phyloP scores from a whole-genome alignment of 768 basidiomycete species.

The Pisolithus albus region DNA sequence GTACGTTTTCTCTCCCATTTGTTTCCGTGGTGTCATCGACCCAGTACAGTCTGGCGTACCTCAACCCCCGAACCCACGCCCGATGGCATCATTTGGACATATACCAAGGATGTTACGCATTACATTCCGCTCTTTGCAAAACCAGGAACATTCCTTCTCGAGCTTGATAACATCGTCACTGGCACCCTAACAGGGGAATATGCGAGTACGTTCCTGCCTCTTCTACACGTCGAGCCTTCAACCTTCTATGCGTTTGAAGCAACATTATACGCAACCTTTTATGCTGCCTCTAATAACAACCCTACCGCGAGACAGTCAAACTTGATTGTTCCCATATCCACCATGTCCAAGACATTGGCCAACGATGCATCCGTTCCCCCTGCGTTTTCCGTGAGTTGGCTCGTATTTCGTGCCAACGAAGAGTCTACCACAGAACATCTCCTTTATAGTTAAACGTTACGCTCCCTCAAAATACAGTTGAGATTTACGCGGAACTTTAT shows the following conservation, averaged over 20 bases:
- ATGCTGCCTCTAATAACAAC: conserved; percentile 47
- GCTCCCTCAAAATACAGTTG: conserved; percentile 60
- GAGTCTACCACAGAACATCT: not conserved
- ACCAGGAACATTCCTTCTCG: conserved; percentile 62
- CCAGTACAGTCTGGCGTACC: conserved; percentile 60
- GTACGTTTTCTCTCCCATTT: conserved; percentile 31
- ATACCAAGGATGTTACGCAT: conserved; percentile 66
- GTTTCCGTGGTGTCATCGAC: not conserved
- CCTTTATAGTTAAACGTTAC: conserved; percentile 53
- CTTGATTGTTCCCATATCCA: conserved; percentile 64
- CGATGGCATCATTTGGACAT: conserved; percentile 74
- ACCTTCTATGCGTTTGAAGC: conserved; percentile 34
- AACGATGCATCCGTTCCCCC: conserved; percentile 73
- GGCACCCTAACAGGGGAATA: conserved; percentile 58
- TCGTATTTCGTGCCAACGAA: not conserved
- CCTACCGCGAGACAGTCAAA: conserved; percentile 57
- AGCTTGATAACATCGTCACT: conserved; percentile 64
- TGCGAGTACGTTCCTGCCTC: conserved; percentile 41
- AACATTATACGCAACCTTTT: conserved; percentile 65
- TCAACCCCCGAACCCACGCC: conserved; percentile 71
- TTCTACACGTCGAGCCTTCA: not conserved
- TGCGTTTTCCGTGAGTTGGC: conserved; percentile 49
- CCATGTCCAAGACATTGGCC: conserved; percentile 54
- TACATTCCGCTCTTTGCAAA: conserved; percentile 66
- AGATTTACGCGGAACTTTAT: conserved; percentile 63